Conservation (phyloP, 441 rosid genomes). For the Syzygium syzygioides region DNA sequence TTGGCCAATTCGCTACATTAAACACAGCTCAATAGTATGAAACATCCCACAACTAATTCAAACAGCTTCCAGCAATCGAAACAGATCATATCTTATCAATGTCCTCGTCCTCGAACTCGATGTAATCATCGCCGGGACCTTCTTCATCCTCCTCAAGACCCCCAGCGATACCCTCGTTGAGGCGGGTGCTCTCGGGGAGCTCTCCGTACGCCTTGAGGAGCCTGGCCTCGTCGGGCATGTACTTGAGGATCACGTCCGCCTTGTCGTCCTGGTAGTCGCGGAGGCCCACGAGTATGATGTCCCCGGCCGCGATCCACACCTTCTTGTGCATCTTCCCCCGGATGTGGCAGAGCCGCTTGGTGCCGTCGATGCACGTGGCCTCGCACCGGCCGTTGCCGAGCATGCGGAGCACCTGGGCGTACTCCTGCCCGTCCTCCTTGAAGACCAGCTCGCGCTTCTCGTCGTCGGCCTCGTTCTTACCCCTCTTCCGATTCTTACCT, state of each 20-base stretch:
- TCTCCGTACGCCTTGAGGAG: conserved; percentile 15
- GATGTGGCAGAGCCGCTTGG: conserved; percentile 13
- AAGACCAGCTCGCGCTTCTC: conserved; percentile 17
- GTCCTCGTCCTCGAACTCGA: conserved; percentile 12
- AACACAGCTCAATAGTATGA: not conserved
- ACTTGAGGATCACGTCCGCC: conserved; percentile 14
- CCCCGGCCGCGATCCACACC: conserved; percentile 16
- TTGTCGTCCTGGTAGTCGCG: conserved; percentile 16
- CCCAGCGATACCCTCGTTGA: conserved; percentile 9
- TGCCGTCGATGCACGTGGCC: conserved; percentile 13
- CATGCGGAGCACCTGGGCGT: conserved; percentile 14
- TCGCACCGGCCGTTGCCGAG: conserved; percentile 14
- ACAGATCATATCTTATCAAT: conserved; percentile 7
- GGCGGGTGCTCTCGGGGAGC: conserved; percentile 13
- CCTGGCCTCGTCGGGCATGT: conserved; percentile 18
- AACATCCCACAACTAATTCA: not conserved
- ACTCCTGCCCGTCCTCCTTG: conserved; percentile 17
- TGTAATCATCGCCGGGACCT: conserved; percentile 6
- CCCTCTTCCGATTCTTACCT: conserved; percentile 17
- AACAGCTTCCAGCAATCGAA: not conserved
- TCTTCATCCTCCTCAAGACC: conserved; percentile 14
- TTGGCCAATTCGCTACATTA: not conserved
- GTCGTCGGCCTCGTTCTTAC: conserved; percentile 17
- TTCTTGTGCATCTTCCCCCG: conserved; percentile 17
- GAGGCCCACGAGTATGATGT: conserved; percentile 12